phyloP scores from a whole-genome alignment of 2,329 filamentous ascomycete genomes.

The Penicillium oxalicum region DNA sequence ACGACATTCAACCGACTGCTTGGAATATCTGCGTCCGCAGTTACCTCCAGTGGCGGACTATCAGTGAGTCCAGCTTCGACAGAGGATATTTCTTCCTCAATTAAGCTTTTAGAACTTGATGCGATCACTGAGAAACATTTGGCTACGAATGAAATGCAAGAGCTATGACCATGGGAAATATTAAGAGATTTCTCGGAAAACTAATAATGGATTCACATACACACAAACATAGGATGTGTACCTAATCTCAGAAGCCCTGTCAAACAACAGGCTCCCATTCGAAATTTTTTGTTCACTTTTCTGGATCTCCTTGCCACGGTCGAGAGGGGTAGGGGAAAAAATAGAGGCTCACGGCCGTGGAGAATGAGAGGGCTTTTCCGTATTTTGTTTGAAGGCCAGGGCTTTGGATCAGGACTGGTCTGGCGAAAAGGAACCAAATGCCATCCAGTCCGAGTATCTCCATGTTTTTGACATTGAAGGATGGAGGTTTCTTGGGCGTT shows the following conservation, averaged over 20 bases:
- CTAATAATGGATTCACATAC: slow-evolving; percentile 14
- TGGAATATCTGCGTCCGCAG: too few species aligned
- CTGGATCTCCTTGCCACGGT: slow-evolving; percentile 19
- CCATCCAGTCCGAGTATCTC: slow-evolving; percentile 22
- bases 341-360: slow-evolving; percentile 4
- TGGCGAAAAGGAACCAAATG: slow-evolving; percentile 28
- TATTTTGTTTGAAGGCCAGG: slow-evolving; percentile 1
- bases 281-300: slow-evolving; percentile 24
- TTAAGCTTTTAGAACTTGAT: too few species aligned
- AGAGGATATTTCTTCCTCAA: too few species aligned
- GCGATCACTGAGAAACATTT: too few species aligned
- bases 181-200: too few species aligned
- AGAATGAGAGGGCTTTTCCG: slow-evolving; percentile 2
- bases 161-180: too few species aligned
- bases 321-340: slow-evolving; percentile 1
- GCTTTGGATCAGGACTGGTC: slow-evolving; percentile 19
- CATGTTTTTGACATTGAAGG: background rate
- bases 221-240: slow-evolving; percentile 12
- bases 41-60: too few species aligned
- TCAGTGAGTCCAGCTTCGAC: too few species aligned
- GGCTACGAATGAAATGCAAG: too few species aligned
- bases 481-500: background rate
- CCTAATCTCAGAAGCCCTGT: slow-evolving; percentile 12
- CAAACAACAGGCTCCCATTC: slow-evolving; percentile 9
- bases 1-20: too few species aligned